phyloP scores from a whole-genome alignment of 805 yeast genomes.

The Cyberlindnera xishuangbannaensis region DNA sequence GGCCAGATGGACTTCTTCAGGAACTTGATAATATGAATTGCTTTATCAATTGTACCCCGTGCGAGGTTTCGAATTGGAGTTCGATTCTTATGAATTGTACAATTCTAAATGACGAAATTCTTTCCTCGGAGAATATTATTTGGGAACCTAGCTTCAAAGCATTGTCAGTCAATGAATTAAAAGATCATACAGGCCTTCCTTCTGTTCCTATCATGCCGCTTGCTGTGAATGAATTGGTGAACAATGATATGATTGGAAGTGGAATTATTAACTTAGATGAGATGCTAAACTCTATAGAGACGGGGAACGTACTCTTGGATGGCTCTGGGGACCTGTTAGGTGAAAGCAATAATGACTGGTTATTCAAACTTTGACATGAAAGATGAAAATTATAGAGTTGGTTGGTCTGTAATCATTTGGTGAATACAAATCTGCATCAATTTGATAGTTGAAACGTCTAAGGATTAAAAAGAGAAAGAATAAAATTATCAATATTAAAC shows the following conservation, averaged over 20 bases:
- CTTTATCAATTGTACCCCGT: slow-evolving; percentile 7
- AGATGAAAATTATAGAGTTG: no score
- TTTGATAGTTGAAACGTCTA: no score
- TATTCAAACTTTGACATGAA: no score
- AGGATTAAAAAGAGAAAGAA: no score
- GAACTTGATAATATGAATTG: slow-evolving; percentile 19
- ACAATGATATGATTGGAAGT: slow-evolving; percentile 4
- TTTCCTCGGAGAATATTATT: slow-evolving; percentile 14
- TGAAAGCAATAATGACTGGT: slow-evolving; percentile 6
- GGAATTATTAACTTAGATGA: slow-evolving; percentile 8
- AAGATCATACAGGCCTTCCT: no score
- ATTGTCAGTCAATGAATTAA: slow-evolving; percentile 2
- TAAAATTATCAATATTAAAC: no score
- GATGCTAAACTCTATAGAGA: slow-evolving; percentile 1
- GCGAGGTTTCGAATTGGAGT: slow-evolving; percentile 6
- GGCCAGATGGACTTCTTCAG: slow-evolving; percentile 12
- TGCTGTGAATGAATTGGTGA: slow-evolving; percentile 4
- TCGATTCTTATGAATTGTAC: slow-evolving; percentile 1
- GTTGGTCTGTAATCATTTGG: no score
- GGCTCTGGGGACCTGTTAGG: slow-evolving; percentile 3
- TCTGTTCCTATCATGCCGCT: no score
- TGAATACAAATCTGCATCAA: no score
- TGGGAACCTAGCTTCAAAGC: slow-evolving; percentile 21
- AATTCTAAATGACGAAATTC: slow-evolving; percentile 12
- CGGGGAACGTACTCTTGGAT: not conserved